A percentile compares a stretch with the other conserved stretches of the same genome.
phyloP scores from a whole-genome alignment of 2,329 filamentous ascomycete species.

The Beauveria asiatica region DNA sequence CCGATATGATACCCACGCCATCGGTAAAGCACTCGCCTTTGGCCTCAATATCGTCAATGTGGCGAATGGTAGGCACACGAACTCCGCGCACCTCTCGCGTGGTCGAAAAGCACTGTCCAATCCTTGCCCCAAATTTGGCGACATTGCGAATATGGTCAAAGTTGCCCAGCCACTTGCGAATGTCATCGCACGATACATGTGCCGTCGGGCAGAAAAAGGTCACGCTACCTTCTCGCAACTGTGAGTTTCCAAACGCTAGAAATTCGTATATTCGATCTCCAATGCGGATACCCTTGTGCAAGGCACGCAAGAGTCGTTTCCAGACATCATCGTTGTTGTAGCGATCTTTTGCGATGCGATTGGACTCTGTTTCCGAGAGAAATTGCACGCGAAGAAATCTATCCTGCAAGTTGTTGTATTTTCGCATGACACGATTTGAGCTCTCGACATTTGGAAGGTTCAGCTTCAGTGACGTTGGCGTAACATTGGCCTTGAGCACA shows the following conservation, averaged over 20 bases:
- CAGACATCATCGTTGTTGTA: conserved; percentile 62
- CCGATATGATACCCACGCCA: conserved; percentile 88
- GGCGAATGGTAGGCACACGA: conserved; percentile 47
- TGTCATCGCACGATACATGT: conserved; percentile 60
- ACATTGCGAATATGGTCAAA: conserved; percentile 73
- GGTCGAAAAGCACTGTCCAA: conserved; percentile 94
- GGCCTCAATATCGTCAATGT: conserved; percentile 62
- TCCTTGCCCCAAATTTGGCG: conserved; percentile 81
- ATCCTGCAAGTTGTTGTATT: conserved; percentile 60
- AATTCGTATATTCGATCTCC: conserved; percentile 81
- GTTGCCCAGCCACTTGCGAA: conserved; percentile 78
- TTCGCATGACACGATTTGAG: conserved; percentile 77
- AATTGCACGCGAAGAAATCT: conserved; percentile 87
- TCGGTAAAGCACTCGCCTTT: conserved; percentile 75
- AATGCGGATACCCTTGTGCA: conserved; percentile 72
- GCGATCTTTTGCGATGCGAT: conserved; percentile 45
- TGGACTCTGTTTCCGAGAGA: conserved; percentile 63
- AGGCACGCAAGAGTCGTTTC: conserved; percentile 59
- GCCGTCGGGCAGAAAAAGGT: conserved; percentile 80
- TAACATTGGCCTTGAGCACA: conserved; percentile 69
- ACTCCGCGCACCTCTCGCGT: conserved; percentile 65
- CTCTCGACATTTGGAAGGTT: conserved; percentile 72
- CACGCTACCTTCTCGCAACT: conserved; percentile 82
- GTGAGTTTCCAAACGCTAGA: conserved; percentile 89
- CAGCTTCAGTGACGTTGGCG: conserved; percentile 74